phyloP scores from a whole-genome alignment of 345 rosid genomes.

The Lumnitzera littorea region DNA sequence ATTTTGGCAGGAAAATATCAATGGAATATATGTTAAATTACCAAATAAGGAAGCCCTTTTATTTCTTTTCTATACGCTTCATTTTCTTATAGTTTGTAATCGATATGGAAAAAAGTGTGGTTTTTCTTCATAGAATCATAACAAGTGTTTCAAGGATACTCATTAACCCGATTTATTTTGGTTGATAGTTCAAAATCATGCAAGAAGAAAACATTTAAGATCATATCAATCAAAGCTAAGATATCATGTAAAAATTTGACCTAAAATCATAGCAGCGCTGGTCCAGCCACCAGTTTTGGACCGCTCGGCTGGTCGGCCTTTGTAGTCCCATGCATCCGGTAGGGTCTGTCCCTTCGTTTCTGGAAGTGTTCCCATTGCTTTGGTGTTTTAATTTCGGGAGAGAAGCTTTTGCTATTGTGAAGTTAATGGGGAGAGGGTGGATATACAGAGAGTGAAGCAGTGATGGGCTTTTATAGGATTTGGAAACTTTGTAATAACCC shows the following conservation, averaged over 20 bases:
- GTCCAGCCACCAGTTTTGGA: slow-evolving; percentile 82
- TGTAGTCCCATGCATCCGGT: slow-evolving; percentile 88
- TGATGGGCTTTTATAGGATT: no score
- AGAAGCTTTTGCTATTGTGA: no score
- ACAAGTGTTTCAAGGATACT: no score
- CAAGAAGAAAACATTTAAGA: no score
- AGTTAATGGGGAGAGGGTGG: no score
- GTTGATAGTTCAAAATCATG: no score
- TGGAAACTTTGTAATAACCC: no score
- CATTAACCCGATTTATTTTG: no score
- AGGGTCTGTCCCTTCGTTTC: slow-evolving; percentile 40
- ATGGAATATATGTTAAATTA: not conserved
- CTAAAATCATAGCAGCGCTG: slow-evolving; percentile 88
- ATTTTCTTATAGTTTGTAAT: not conserved
- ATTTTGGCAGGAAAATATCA: no score
- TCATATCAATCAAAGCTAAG: not conserved
- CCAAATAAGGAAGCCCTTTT: not conserved
- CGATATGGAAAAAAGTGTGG: not conserved
- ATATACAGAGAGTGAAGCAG: no score
- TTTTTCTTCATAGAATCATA: no score
- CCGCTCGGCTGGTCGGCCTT: slow-evolving; percentile 66
- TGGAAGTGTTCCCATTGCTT: slow-evolving; percentile 21
- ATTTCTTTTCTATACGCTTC: not conserved
- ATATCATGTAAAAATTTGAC: slow-evolving; percentile 22
- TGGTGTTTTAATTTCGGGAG: no score